These are phyloP conservation scores for Clitopilus passeckerianus DNA, from an alignment of 768 basidiomycete genomes.

Conservation along the genomic window DNA sequence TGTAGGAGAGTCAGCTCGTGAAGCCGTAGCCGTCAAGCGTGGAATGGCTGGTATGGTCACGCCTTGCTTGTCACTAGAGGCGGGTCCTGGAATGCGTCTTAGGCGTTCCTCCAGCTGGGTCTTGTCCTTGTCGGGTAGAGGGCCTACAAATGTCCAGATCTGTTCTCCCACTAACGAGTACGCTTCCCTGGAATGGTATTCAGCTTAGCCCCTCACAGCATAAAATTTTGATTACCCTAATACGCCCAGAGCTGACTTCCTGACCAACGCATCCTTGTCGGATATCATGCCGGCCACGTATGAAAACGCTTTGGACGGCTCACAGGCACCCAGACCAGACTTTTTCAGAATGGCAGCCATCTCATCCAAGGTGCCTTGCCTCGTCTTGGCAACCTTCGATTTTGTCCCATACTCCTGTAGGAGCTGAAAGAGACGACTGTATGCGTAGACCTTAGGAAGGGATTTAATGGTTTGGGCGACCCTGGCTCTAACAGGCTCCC, in stretches of 20 bases:
- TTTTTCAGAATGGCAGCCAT: constrained; percentile 71
- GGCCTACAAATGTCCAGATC: constrained; percentile 75
- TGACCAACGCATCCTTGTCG: constrained; percentile 85
- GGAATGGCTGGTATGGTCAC: constrained; percentile 40
- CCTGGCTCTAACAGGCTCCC: constrained; percentile 75
- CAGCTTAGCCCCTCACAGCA: constrained; percentile 3
- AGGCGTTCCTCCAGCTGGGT: constrained; percentile 89
- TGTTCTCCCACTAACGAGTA: constrained; percentile 83
- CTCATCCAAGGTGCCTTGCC: constrained; percentile 85
- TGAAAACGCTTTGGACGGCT: constrained; percentile 77
- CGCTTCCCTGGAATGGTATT: constrained; percentile 52
- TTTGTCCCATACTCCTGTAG: constrained; percentile 85
- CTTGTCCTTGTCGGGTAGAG: constrained; percentile 79
- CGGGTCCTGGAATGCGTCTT: constrained; percentile 72
- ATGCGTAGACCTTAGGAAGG: constrained; percentile 88
- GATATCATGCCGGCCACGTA: constrained; percentile 73
- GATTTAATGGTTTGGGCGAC: constrained; percentile 82
- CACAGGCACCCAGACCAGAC: constrained; percentile 78
- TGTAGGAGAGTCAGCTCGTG: constrained; percentile 36
- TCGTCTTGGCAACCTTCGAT: constrained; percentile 88
- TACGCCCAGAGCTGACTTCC: constrained; percentile 79
- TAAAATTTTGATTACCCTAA: constrained; percentile 56
- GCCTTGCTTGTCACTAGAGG: constrained; percentile 38
- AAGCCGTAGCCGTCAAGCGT: constrained; percentile 42
- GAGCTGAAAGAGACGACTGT: constrained; percentile 85